A percentile compares a stretch with the other conserved stretches of the same genome.
phyloP scores from a whole-genome alignment of 2,329 filamentous ascomycete genomes.

The Neonectria sp. region DNA sequence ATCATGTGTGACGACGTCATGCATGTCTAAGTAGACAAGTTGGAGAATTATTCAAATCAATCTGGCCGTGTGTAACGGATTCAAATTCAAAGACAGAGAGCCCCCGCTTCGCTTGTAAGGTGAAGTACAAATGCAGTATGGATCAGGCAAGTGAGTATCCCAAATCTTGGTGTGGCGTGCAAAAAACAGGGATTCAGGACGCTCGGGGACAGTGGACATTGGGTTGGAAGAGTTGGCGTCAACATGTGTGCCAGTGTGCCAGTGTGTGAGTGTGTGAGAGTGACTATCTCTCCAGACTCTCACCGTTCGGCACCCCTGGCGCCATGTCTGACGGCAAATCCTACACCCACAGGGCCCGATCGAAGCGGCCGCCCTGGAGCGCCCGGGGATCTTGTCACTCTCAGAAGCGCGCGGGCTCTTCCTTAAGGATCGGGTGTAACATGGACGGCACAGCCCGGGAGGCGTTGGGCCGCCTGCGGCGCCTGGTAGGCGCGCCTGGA shows the following conservation, averaged over 20 bases:
- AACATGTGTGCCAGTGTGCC: conserved; percentile 6
- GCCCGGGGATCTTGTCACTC: conserved; percentile 17
- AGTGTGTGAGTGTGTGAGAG: conserved; percentile 4
- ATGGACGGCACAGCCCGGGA: conserved; percentile 15
- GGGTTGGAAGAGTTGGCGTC: conserved; percentile 9
- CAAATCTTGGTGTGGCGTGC: background rate
- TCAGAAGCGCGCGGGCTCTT: background rate
- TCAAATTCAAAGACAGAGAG: conserved; percentile 8
- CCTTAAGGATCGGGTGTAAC: conserved; percentile 2
- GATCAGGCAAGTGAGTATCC: background rate
- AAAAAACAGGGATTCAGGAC: conserved; percentile 9
- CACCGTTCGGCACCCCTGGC: conserved; percentile 13
- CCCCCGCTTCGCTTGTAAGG: conserved; percentile 4
- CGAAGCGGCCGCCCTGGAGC: conserved; percentile 21
- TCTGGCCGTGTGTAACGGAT: conserved; percentile 8
- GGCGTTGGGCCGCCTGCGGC: background rate
- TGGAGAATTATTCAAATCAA: conserved; percentile 21
- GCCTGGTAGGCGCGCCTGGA: conserved; percentile 22
- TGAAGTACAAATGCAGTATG: background rate
- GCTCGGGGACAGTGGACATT: conserved; percentile 1
- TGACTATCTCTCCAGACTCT: conserved; percentile 11
- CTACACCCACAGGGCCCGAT: background rate
- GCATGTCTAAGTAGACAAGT: conserved; percentile 16
- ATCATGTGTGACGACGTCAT: conserved; percentile 34
- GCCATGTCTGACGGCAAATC: conserved; percentile 1